Evolutionary conservation across 306 rosid genomes (phyloP), one percentile per base, ranked within the genome.

Genomic region (Trichosanthes cucumerina): DNA sequence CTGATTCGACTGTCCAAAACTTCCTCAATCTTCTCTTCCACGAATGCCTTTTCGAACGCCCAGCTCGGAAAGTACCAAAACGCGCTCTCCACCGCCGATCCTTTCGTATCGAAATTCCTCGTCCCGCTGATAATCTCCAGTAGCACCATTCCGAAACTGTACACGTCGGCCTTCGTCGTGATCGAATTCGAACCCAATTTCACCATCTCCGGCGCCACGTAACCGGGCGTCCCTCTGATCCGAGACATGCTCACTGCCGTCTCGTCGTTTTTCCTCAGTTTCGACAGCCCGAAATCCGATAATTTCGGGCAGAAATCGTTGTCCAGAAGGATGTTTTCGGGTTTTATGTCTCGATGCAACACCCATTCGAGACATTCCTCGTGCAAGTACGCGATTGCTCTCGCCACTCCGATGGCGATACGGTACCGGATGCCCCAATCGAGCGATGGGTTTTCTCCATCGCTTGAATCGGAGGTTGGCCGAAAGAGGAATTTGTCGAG

Each of bases 321-420:
- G 0, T 94, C 93, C 0, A 95, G 9, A 0, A 95, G 84, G n/a
- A 95, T 95, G 70, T 95, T 92, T 49, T 95, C 98, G 0, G 97
- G 97, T 66, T 94, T 94, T 2, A 94, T 94, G 53, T 94, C 98
- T 46, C 97, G 91, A 18, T 95, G 98, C n/a, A 95, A 73, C 52
- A 95, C 98, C 98, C 98, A 92, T 66, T 95, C 98, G 41, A 91
- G 82, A 44, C 98, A 95, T 79, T 95, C 98, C 80, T 95, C 98
- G 19, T 95, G 98, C 12, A 94, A 66, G 50, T 95, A 95, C 0
- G 98, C 97, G 39, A 95, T 95, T 3, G 98, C 78, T 64, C 98
- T 79, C 0, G 98, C 98, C 6, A 95, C 91, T 0, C 98, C 98
- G 0, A 92, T 80, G 0, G 90, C 92, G 52, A 95, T 95, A 39